A percentile compares a stretch with the other conserved stretches of the same genome.
These are phyloP conservation scores for Yamadazyma akitaensis DNA, from an alignment of 805 yeast genomes.

Conservation along the genomic window DNA sequence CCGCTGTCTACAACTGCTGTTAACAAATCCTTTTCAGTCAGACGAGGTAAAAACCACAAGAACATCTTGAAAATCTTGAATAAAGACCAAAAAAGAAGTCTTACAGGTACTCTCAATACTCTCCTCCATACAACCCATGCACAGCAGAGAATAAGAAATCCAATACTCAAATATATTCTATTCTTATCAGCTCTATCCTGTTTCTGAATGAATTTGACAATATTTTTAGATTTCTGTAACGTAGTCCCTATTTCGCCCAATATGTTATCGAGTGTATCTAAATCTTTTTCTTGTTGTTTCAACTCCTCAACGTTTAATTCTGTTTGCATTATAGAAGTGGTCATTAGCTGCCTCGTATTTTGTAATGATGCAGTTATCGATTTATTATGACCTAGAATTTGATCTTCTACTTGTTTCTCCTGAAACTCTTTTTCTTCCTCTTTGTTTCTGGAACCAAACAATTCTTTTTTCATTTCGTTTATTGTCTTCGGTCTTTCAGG, in stretches of 20 bases:
- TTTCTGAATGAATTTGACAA: slow-evolving; percentile 50
- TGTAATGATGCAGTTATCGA: slow-evolving; percentile 46
- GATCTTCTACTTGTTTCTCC: slow-evolving; percentile 33
- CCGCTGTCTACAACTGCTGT: not conserved
- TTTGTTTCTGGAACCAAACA: slow-evolving; percentile 21
- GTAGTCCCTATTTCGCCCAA: slow-evolving; percentile 40
- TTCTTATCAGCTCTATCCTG: slow-evolving; percentile 48
- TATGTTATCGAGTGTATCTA: slow-evolving; percentile 39
- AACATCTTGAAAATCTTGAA: slow-evolving; percentile 32
- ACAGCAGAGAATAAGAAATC: slow-evolving; percentile 44
- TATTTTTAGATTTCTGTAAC: slow-evolving; percentile 39
- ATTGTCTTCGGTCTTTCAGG: slow-evolving; percentile 9
- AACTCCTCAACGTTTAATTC: slow-evolving; percentile 49
- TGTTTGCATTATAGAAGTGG: slow-evolving; percentile 48
- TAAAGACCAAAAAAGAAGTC: slow-evolving; percentile 45
- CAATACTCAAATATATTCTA: slow-evolving; percentile 46
- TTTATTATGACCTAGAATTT: slow-evolving; percentile 44
- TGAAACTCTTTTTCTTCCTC: slow-evolving; percentile 10
- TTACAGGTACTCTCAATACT: slow-evolving; percentile 43
- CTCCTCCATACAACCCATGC: slow-evolving; percentile 51
- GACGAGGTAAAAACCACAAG: slow-evolving; percentile 18
- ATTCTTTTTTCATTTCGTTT: slow-evolving; percentile 15
- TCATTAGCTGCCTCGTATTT: slow-evolving; percentile 45
- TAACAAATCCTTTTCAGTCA: slow-evolving; percentile 2
- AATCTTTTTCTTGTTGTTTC: slow-evolving; percentile 43